These are phyloP conservation scores for Colletotrichum zoysiae DNA, from an alignment of 2,329 filamentous ascomycete species.

Conservation along the genomic window DNA sequence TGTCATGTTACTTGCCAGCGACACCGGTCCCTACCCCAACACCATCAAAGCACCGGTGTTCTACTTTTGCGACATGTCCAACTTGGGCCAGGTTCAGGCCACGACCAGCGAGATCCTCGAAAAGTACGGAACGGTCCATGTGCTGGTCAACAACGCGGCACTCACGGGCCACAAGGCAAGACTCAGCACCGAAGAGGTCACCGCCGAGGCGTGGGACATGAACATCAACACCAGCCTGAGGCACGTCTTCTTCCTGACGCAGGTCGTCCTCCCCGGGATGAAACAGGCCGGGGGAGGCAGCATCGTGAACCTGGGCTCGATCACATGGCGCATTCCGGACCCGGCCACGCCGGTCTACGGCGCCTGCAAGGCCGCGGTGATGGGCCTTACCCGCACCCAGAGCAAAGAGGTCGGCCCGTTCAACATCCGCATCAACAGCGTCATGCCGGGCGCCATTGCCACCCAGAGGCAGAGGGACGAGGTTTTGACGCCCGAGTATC, in stretches of 20 bases:
- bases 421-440: conserved; percentile 60
- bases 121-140: not conserved
- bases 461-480: conserved; percentile 59
- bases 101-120: not conserved
- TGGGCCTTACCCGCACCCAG: conserved; percentile 55
- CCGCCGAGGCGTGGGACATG: conserved; percentile 56
- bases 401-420: conserved; percentile 52
- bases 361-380: conserved; percentile 54
- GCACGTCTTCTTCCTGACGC: conserved; percentile 59
- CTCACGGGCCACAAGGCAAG: conserved; percentile 35
- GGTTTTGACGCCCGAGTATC: conserved; percentile 55
- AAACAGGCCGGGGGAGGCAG: conserved; percentile 47
- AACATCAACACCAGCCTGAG: conserved; percentile 60
- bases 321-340: conserved; percentile 54
- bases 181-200: conserved; percentile 51
- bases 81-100: not conserved
- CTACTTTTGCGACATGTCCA: not conserved
- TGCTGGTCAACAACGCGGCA: not conserved
- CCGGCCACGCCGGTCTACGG: conserved; percentile 51
- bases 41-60: not conserved
- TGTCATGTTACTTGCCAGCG: not conserved
- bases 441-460: conserved; percentile 63
- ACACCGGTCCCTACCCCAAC: not conserved
- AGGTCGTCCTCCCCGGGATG: conserved; percentile 54
- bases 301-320: conserved; percentile 58